Base-by-base conservation (phyloP, 2,329 filamentous ascomycete genomes). In the Aspergillus melleus region DNA sequence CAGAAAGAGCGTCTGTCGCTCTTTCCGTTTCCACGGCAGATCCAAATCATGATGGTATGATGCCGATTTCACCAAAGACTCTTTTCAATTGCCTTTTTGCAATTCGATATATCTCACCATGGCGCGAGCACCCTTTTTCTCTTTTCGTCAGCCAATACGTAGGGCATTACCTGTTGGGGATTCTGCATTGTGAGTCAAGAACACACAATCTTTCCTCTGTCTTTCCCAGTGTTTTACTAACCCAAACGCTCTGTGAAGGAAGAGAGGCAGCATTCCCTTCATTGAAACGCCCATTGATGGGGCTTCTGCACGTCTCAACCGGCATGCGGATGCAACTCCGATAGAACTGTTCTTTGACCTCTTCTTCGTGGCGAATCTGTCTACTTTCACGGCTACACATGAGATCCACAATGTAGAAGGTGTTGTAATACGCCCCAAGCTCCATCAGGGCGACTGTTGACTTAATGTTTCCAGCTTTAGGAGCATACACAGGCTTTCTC, bases 341-440 rank as follows among this genome's bases (percentile, higher is more conserved):
- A 78, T 83, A 49, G 81, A 86, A 66, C 74, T 86, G 3, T 86
- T 86, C 68, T 86, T 84, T 66, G 84, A 86, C 68, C 74, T 87
- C 0, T 86, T 86, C 66, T 85, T 87, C 60, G 84, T 88, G 6
- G 87, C 86, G 58, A 89, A 89, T 66, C 77, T 89, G 56, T 85
- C 84, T 4, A 86, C 87, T 12, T 89, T 89, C 66, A 84, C 83
- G 4, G 77, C 77, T 9, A 76, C 79, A 4, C 81, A 84, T 63
- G 81, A 85, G 47, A 84, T 86, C 62, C 84, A 83, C 64, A 80
- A 83, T 62, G 56, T 73, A 16, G 70, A 76, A 67, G 70, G 74
- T 75, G 64, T 65, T 72, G 68, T 60, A 12, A 6, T 6, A 36
- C 11, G 11, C 32, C 14, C n/a, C 46, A 10, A 9, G 2, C 22